Percentiles rank a stretch among this genome's conserved stretches.
Conservation (phyloP, 2,329 filamentous ascomycete genomes). For the Xylaria arbuscula region DNA sequence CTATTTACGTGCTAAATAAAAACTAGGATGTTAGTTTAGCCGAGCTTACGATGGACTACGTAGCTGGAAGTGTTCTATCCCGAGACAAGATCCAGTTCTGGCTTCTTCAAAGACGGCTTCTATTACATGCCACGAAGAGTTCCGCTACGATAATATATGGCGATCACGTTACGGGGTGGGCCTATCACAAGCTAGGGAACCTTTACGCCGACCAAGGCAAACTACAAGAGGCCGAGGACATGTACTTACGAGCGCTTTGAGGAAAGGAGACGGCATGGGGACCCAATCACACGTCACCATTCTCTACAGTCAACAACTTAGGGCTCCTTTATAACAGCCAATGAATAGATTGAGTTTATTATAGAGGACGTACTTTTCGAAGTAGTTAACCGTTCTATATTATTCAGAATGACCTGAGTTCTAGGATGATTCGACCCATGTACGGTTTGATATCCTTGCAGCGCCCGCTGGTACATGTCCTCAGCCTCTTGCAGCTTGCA, state of each 20-base stretch:
- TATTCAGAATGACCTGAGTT: neutral
- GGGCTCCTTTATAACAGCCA: constrained; percentile 17
- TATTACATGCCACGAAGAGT: constrained; percentile 26
- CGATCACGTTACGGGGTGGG: constrained; percentile 15
- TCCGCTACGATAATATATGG: constrained; percentile 6
- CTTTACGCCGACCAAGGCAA: constrained; percentile 48
- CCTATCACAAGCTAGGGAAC: constrained; percentile 47
- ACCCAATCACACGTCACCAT: constrained; percentile 15
- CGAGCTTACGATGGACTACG: neutral
- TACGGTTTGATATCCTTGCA: constrained; percentile 2
- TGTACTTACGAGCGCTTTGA: constrained; percentile 49
- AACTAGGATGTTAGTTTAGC: constrained; percentile 13
- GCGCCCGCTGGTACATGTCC: neutral
- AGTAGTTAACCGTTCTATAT: neutral
- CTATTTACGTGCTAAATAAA: constrained; percentile 18
- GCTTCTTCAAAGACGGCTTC: constrained; percentile 21
- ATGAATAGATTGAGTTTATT: no score
- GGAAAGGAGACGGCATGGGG: constrained; percentile 26
- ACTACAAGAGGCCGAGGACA: constrained; percentile 45
- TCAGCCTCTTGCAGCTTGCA: neutral
- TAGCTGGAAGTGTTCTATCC: constrained; percentile 14
- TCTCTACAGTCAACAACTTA: constrained; percentile 22
- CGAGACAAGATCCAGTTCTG: constrained; percentile 7
- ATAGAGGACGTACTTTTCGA: neutral
- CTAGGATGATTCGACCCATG: neutral